Conservation (phyloP, 352 stramenopile species). For the Albugo candida region DNA sequence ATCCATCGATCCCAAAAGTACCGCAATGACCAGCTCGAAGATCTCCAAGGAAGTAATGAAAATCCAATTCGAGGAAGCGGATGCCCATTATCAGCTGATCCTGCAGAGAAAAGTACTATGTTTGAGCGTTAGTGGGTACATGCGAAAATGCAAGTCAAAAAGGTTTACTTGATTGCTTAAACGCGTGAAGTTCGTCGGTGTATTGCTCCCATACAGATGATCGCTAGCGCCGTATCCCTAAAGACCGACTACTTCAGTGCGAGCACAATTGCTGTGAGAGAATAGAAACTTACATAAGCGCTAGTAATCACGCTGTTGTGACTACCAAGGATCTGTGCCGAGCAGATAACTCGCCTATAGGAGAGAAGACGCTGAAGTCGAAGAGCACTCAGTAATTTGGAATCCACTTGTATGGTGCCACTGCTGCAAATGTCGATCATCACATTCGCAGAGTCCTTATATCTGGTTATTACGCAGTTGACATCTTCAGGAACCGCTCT, state of each 20-base stretch:
- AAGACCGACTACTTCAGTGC: too few relatives aligned
- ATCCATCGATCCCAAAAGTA: constrained; percentile 33
- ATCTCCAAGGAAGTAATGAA: constrained; percentile 37
- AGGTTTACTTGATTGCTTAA: too few relatives aligned
- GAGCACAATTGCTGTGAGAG: too few relatives aligned
- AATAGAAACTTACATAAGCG: constrained; percentile 24
- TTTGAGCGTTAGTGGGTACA: not conserved
- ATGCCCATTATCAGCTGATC: constrained; percentile 39
- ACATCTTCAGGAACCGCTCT: constrained; percentile 38
- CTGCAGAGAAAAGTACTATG: constrained; percentile 32
- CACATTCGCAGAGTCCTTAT: constrained; percentile 24
- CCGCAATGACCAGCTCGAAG: constrained; percentile 40
- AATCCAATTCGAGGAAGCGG: constrained; percentile 38
- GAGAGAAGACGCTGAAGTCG: constrained; percentile 21
- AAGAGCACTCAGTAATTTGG: constrained; percentile 16
- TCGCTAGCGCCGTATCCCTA: too few relatives aligned
- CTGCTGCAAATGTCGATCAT: constrained; percentile 29
- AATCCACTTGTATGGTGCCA: constrained; percentile 18
- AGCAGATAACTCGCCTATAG: constrained; percentile 29
- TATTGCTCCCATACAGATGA: too few relatives aligned
- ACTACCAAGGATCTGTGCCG: constrained; percentile 28
- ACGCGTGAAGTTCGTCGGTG: too few relatives aligned
- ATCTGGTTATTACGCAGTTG: constrained; percentile 22
- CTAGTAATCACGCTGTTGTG: constrained; percentile 47
- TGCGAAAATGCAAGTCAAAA: too few relatives aligned